phyloP scores from a whole-genome alignment of 495 filamentous ascomycete genomes.

The Xylaria longipes region DNA sequence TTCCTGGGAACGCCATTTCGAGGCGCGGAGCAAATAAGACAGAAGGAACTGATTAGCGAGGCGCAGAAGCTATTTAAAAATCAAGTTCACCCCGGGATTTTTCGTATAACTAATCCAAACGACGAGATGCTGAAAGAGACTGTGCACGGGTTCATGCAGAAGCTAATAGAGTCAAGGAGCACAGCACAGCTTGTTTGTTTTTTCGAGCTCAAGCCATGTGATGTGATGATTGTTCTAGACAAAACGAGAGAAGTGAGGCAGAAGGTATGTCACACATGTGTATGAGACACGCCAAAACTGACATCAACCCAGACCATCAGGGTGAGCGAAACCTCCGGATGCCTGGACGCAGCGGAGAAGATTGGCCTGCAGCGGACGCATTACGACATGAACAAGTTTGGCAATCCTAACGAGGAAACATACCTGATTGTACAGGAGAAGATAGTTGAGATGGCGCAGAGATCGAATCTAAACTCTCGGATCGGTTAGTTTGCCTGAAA shows the following conservation, averaged over 20 bases:
- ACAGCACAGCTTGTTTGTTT: background rate
- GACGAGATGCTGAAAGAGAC: background rate
- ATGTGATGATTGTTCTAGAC: background rate
- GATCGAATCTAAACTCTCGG: background rate
- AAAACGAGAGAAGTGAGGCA: background rate
- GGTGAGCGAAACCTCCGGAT: background rate
- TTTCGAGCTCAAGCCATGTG: background rate
- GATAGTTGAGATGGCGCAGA: background rate
- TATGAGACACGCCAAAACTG: background rate
- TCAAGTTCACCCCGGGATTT: background rate
- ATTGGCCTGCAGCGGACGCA: background rate
- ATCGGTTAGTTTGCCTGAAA: background rate
- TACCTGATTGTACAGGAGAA: background rate
- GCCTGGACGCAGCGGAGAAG: background rate
- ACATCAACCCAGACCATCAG: background rate
- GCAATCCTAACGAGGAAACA: background rate
- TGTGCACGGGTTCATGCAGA: background rate
- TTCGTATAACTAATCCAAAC: background rate
- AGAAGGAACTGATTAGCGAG: background rate
- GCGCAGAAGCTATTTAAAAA: background rate
- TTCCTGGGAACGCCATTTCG: slow-evolving; percentile 3
- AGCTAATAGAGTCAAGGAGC: background rate
- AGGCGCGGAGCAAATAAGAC: background rate
- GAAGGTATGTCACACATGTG: background rate
- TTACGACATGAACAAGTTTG: slow-evolving; percentile 7